Conservation (phyloP, 805 yeast species). For the Torulaspora maleeae region DNA sequence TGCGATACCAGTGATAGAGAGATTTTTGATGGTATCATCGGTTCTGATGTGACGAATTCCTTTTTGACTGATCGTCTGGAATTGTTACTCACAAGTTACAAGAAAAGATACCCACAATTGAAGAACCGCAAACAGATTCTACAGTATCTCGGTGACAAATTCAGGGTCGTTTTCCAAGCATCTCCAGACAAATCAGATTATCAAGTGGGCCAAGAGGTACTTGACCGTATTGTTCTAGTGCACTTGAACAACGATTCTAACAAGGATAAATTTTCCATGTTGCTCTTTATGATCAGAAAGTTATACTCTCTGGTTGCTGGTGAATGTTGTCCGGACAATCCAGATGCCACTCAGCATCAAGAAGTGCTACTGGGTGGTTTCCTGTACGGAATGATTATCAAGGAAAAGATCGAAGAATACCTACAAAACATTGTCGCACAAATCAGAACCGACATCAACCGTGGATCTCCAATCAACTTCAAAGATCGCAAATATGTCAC, state of each 20-base stretch:
- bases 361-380: conserved; percentile 94
- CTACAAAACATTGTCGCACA: conserved; percentile 67
- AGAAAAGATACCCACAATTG: conserved; percentile 59
- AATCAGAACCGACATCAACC: conserved; percentile 70
- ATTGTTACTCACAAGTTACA: conserved; percentile 81
- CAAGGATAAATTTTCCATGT: conserved; percentile 78
- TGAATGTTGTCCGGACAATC: conserved; percentile 94
- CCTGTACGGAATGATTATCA: conserved; percentile 91
- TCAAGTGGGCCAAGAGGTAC: conserved; percentile 83
- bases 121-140: conserved; percentile 83
- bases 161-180: conserved; percentile 87
- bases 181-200: conserved; percentile 82
- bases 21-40: conserved; percentile 93
- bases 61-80: conserved; percentile 98
- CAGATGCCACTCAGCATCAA: conserved; percentile 99
- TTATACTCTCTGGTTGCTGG: conserved; percentile 93
- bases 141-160: conserved; percentile 92
- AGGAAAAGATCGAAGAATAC: conserved; percentile 94
- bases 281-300: conserved; percentile 92
- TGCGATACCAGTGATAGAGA: conserved; percentile 90
- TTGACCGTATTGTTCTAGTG: conserved; percentile 80
- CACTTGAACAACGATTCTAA: conserved; percentile 59
- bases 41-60: conserved; percentile 79
- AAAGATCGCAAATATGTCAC: conserved; percentile 77
- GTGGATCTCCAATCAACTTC: conserved; percentile 80